phyloP scores from a whole-genome alignment of 1,284 basidiomycete species.

The Fistulinella cinereoalba region DNA sequence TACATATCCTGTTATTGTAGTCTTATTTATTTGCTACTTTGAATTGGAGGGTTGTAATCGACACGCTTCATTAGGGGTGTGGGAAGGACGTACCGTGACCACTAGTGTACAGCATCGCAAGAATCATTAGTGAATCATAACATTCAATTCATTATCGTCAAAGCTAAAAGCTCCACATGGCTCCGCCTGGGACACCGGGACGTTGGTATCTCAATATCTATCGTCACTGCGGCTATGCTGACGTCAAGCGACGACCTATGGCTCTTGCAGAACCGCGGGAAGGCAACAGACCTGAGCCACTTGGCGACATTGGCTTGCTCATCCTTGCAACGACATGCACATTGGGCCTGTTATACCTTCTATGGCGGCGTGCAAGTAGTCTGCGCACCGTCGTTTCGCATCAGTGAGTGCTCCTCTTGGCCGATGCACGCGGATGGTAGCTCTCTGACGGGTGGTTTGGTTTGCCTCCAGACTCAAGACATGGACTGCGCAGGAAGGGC shows the following conservation, averaged over 20 bases:
- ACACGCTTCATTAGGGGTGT: background rate
- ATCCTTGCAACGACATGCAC: slow-evolving; percentile 61
- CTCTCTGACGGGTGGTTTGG: background rate
- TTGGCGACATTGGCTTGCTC: slow-evolving; percentile 53
- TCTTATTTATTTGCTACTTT: background rate
- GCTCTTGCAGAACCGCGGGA: slow-evolving; percentile 51
- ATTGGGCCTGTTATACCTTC: slow-evolving; percentile 56
- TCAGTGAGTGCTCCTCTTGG: slow-evolving; percentile 50
- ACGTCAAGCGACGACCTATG: background rate
- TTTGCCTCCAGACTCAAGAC: slow-evolving; percentile 51
- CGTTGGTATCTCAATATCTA: slow-evolving; percentile 12
- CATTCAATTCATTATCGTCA: background rate
- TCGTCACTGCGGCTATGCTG: background rate
- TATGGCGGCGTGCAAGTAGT: slow-evolving; percentile 62
- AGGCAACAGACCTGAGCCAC: slow-evolving; percentile 62
- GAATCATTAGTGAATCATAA: no score
- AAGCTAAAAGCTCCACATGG: slow-evolving; percentile 12
- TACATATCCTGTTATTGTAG: slow-evolving; percentile 7
- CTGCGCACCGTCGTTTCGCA: slow-evolving; percentile 63
- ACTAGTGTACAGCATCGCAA: background rate
- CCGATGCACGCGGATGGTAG: no score
- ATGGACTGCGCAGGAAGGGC: slow-evolving; percentile 53
- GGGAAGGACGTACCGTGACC: background rate
- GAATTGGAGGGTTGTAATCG: background rate
- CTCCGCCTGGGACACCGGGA: slow-evolving; percentile 23